phyloP scores from a whole-genome alignment of 495 filamentous ascomycete species.

The Trichoderma orchidacearum region DNA sequence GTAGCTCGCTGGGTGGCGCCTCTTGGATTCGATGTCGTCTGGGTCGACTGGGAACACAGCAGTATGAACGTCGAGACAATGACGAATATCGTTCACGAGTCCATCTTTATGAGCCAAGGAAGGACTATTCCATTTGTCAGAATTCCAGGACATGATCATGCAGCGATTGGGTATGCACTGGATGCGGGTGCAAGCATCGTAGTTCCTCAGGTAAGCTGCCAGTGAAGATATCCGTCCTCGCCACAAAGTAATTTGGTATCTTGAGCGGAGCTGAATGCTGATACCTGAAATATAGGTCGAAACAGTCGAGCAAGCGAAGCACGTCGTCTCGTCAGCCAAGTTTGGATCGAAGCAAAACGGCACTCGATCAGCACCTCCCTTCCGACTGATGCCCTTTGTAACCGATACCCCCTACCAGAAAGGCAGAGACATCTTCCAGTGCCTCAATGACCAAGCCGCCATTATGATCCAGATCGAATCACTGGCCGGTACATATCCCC shows the following conservation, averaged over 20 bases:
- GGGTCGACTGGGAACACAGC: constrained; percentile 34
- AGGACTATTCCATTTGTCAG: constrained; percentile 26
- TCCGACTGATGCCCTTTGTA: constrained; percentile 20
- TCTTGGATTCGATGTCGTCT: constrained; percentile 24
- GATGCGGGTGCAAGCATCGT: constrained; percentile 32
- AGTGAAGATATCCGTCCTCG: neutral
- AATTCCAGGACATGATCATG: constrained; percentile 32
- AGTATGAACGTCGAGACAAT: constrained; percentile 29
- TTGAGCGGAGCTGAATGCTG: neutral
- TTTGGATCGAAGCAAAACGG: constrained; percentile 17
- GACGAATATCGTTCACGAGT: constrained; percentile 31
- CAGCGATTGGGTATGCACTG: constrained; percentile 30
- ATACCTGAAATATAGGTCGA: constrained; percentile 19
- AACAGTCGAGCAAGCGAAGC: constrained; percentile 28
- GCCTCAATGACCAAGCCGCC: constrained; percentile 28
- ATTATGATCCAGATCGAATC: constrained; percentile 37
- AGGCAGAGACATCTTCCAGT: constrained; percentile 16
- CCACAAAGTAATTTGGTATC: neutral
- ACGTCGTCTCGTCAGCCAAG: constrained; percentile 29
- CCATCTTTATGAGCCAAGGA: constrained; percentile 25
- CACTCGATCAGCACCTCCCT: constrained; percentile 28
- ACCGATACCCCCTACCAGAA: constrained; percentile 15
- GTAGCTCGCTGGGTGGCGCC: constrained; percentile 20
- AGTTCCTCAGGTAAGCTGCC: constrained; percentile 11
- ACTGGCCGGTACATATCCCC: constrained; percentile 14